A percentile compares a stretch with the other conserved stretches of the same genome.
phyloP scores from a whole-genome alignment of 164 flowering plant species.

The Liquidambar formosana region DNA sequence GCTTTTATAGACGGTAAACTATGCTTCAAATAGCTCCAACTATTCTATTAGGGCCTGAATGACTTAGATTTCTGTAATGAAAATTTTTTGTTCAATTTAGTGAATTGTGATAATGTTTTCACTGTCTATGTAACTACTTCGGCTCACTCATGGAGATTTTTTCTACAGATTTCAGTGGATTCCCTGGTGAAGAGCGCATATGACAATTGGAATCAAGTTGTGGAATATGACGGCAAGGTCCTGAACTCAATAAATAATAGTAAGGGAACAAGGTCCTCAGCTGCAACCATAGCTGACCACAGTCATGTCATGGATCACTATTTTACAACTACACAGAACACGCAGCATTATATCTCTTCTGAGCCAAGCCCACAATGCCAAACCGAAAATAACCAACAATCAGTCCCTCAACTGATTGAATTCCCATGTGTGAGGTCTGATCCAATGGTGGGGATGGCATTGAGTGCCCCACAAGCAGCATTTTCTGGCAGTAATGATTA shows the following conservation, averaged over 20 bases:
- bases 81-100: too few species aligned
- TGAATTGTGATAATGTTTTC: neutral
- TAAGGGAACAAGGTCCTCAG: conserved; percentile 13
- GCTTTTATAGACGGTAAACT: too few species aligned
- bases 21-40: too few species aligned
- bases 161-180: conserved; percentile 47
- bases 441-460: conserved; percentile 17
- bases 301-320: conserved; percentile 18
- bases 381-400: conserved; percentile 13
- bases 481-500: conserved; percentile 24
- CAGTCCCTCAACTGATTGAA: conserved; percentile 34
- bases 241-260: conserved; percentile 28
- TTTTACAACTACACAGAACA: conserved; percentile 8
- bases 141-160: conserved; percentile 2
- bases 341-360: conserved; percentile 27
- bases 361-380: conserved; percentile 26
- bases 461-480: conserved; percentile 24
- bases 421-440: conserved; percentile 32
- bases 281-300: conserved; percentile 9
- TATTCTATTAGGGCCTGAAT: too few species aligned
- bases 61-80: too few species aligned
- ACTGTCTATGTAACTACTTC: neutral
- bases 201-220: conserved; percentile 52
- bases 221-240: conserved; percentile 55
- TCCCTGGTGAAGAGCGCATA: conserved; percentile 53